Base-by-base conservation (phyloP, 1,284 basidiomycete genomes). In the Volvariella volvacea region DNA sequence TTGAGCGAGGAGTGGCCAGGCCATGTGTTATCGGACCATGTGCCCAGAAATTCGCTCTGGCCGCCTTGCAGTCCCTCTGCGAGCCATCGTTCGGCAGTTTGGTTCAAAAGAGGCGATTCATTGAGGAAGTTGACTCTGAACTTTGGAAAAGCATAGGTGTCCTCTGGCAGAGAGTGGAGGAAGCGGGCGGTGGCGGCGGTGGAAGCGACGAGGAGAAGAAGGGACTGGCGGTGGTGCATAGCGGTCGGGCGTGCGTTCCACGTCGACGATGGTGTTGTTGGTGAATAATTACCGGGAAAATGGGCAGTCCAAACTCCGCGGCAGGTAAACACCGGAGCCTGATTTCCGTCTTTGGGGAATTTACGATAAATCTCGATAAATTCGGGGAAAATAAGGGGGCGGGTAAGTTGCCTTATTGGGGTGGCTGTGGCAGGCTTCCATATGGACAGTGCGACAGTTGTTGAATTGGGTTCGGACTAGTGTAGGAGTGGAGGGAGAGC, bases 101-200 rank as follows among this genome's bases (percentile, higher is more conserved):
- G 68, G 55, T 82, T 81, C 6, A 75, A 62, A 46, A 93, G 63
- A n/a, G 91, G 89, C 14, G 83, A 74, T 48, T 80, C 76, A 58
- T 89, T 88, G 54, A 93, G 76, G 63, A 89, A 93, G 38, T 80
- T 68, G 51, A 93, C 80, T 42, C 81, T 75, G 62, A 82, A 90
- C 62, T 93, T 93, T 44, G 91, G 91, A 59, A 84, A 90, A 0
- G 89, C 83, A 58, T 82, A 78, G 12, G 83, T 71, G 57, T 94
- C 91, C 53, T 91, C 82, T 25, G 86, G 84, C 30, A 86, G 72
- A 1, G 83, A 80, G 55, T 84, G 78, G 41, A 83, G 65, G 12
- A 80, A 50, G 36, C 77, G 72, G 2, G 78, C 71, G 2, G 58
- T 44, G 33, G 59, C 38, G 36, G 43, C n/a, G 39, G 43, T 55